Conservation (phyloP, 192 early-diverging fungal genomes). For the Backusella australiensis region DNA sequence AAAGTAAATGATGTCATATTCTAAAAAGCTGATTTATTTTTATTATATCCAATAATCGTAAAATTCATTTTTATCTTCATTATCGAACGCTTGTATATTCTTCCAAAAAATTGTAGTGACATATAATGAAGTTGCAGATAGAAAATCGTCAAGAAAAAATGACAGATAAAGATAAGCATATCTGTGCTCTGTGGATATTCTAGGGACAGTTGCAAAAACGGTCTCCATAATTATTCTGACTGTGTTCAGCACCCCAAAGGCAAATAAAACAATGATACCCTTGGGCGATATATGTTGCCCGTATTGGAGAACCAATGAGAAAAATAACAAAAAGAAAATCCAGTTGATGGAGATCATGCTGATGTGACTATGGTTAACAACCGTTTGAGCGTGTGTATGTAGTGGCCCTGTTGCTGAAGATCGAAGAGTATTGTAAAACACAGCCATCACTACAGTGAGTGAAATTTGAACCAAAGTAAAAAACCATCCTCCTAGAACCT, state of each 20-base stretch:
- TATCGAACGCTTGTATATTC: neutral
- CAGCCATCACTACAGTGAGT: neutral
- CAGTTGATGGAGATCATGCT: neutral
- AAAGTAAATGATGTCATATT: too few species aligned
- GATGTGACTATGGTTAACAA: neutral
- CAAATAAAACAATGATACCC: neutral
- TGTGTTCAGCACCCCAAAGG: neutral
- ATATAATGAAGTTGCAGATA: neutral
- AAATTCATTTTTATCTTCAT: neutral
- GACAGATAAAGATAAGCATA: neutral
- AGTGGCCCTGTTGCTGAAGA: too few species aligned
- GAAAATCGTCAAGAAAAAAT: neutral
- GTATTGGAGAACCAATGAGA: neutral
- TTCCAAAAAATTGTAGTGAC: neutral
- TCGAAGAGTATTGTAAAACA: neutral
- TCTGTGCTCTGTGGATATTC: neutral
- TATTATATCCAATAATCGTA: neutral
- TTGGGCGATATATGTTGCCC: neutral
- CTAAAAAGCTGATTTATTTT: too few species aligned
- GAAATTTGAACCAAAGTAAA: neutral
- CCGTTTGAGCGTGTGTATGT: neutral
- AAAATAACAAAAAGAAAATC: neutral
- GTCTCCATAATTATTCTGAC: neutral
- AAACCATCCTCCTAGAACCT: neutral
- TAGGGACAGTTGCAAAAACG: neutral